Conservation (phyloP, 2,329 filamentous ascomycete genomes). For the Aspergillus vadensis region DNA sequence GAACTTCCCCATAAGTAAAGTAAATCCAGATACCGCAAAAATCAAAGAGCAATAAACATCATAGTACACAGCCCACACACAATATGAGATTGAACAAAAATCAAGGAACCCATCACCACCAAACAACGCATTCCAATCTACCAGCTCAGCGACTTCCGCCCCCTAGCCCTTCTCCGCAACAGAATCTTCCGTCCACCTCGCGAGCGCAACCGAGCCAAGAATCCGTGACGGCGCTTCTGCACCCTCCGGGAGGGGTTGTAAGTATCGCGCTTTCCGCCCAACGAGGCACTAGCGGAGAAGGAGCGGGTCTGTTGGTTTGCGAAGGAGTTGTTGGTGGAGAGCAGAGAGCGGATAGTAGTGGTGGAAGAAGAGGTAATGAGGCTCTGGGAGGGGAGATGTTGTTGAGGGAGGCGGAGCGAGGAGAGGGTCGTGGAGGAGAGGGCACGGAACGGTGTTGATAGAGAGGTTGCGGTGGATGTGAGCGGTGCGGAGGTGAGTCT, state of each 20-base stretch:
- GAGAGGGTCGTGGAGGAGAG: slow-evolving; percentile 20
- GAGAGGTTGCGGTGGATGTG: slow-evolving; percentile 7
- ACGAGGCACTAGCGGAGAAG: slow-evolving; percentile 48
- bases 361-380: slow-evolving; percentile 10
- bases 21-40: not conserved
- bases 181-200: slow-evolving; percentile 58
- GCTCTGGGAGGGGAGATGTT: slow-evolving; percentile 12
- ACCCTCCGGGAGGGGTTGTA: slow-evolving; percentile 62
- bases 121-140: slow-evolving; percentile 30
- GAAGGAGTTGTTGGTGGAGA: slow-evolving; percentile 19
- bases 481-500: slow-evolving; percentile 2
- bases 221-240: slow-evolving; percentile 64
- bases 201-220: slow-evolving; percentile 55
- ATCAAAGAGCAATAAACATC: not conserved
- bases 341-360: slow-evolving; percentile 16
- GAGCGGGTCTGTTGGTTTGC: slow-evolving; percentile 35
- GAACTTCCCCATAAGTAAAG: not conserved
- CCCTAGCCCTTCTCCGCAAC: slow-evolving; percentile 57
- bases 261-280: slow-evolving; percentile 54
- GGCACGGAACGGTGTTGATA: slow-evolving; percentile 18
- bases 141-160: slow-evolving; percentile 56
- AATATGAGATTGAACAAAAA: slow-evolving; percentile 5
- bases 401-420: slow-evolving; percentile 1
- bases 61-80: slow-evolving; percentile 8
- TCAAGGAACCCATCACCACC: not conserved